phyloP scores from a whole-genome alignment of 805 yeast species.

The Suhomyces kilbournensis region DNA sequence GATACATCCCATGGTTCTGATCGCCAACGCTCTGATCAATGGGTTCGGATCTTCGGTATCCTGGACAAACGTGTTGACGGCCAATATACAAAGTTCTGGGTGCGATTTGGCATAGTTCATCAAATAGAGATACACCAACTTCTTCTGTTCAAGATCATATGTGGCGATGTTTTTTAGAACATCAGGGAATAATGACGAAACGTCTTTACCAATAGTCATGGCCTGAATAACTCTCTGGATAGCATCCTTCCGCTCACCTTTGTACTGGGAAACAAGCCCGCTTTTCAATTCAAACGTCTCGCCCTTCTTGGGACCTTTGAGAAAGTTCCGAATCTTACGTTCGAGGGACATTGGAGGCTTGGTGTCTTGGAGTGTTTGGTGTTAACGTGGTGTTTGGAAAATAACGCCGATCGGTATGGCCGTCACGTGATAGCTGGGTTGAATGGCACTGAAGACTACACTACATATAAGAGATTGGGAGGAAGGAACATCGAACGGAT shows the following conservation, averaged over 20 bases:
- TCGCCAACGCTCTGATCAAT: constrained; percentile 90
- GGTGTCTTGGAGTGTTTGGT: neutral
- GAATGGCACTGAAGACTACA: too few species aligned
- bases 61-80: constrained; percentile 92
- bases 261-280: constrained; percentile 92
- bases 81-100: constrained; percentile 93
- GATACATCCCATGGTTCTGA: constrained; percentile 98
- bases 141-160: constrained; percentile 93
- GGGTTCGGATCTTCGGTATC: constrained; percentile 98
- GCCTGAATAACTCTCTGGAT: constrained; percentile 96
- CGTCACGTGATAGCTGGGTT: neutral
- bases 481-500: too few species aligned
- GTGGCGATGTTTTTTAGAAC: constrained; percentile 95
- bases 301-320: constrained; percentile 50
- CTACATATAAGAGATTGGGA: too few species aligned
- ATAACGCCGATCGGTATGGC: neutral
- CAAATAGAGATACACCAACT: constrained; percentile 86
- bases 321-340: constrained; percentile 40
- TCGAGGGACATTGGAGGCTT: constrained; percentile 37
- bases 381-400: constrained; percentile 1
- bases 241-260: constrained; percentile 92
- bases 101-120: constrained; percentile 97
- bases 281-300: constrained; percentile 88
- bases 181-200: constrained; percentile 90
- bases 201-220: constrained; percentile 97